Evolutionary conservation across 345 rosid genomes (phyloP), one percentile per base, ranked within the genome.

Genomic region (Lepidium sativum): DNA sequence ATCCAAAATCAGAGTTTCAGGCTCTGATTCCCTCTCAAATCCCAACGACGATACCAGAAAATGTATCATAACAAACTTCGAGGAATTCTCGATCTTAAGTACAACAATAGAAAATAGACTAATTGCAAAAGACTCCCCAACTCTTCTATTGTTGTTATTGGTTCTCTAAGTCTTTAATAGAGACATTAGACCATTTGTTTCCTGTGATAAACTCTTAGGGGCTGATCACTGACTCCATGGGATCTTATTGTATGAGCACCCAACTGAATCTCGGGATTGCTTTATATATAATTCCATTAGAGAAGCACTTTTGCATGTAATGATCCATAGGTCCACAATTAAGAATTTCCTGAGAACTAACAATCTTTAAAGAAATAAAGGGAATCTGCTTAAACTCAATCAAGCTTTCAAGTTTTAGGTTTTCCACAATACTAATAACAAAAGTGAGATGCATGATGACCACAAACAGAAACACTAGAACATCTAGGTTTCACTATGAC

Each of bases 151-250:
- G n/a, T n/a, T n/a, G n/a, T n/a, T n/a, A n/a, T n/a, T n/a, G n/a
- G n/a, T n/a, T n/a, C n/a, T n/a, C n/a, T n/a, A n/a, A n/a, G n/a
- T n/a, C n/a, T n/a, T n/a, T n/a, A n/a, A n/a, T n/a, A n/a, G n/a
- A n/a, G n/a, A n/a, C n/a, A n/a, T n/a, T n/a, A n/a, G n/a, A n/a
- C n/a, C n/a, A n/a, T n/a, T n/a, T n/a, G n/a, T n/a, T n/a, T n/a
- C n/a, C n/a, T n/a, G n/a, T n/a, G n/a, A n/a, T n/a, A n/a, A n/a
- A n/a, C n/a, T n/a, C n/a, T n/a, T n/a, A n/a, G n/a, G n/a, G n/a
- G n/a, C n/a, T 72, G 15, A 88, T 96, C 34, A 92, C n/a, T n/a
- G n/a, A 71, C 63, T 76, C 96, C 97, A 83, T 89, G 96, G 50
- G 92, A 84, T 67, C 83, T 75, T 60, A 89, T 39, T 4, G 95